Conservation (phyloP, 495 filamentous ascomycete species). For the Lasiosphaeria miniovina region DNA sequence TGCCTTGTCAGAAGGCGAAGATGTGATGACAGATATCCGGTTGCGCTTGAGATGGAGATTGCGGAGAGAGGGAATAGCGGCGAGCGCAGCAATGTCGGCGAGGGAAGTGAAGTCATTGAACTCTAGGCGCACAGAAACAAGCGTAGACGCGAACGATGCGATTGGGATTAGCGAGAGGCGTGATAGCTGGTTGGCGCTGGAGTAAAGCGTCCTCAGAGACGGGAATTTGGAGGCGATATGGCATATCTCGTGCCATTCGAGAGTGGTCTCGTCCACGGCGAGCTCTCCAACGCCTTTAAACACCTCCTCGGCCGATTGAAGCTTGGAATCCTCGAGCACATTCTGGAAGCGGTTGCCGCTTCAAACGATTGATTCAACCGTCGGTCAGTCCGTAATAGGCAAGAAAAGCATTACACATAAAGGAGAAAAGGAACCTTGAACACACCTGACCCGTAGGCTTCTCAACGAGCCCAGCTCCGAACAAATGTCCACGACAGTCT, state of each 20-base stretch:
- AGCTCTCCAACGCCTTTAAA: slow-evolving; percentile 65
- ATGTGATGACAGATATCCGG: slow-evolving; percentile 37
- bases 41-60: slow-evolving; percentile 60
- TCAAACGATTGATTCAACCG: slow-evolving; percentile 38
- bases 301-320: slow-evolving; percentile 30
- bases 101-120: slow-evolving; percentile 68
- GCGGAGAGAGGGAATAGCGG: slow-evolving; percentile 57
- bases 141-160: slow-evolving; percentile 42
- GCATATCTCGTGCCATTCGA: slow-evolving; percentile 69
- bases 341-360: slow-evolving; percentile 76
- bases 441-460: slow-evolving; percentile 69
- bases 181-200: slow-evolving; percentile 47
- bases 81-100: slow-evolving; percentile 54
- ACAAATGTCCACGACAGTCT: slow-evolving; percentile 67
- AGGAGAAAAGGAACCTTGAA: slow-evolving; percentile 15
- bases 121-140: slow-evolving; percentile 66
- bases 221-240: slow-evolving; percentile 53
- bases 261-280: slow-evolving; percentile 67
- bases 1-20: slow-evolving; percentile 16
- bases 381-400: too few species aligned
- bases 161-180: slow-evolving; percentile 38
- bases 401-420: slow-evolving; percentile 37
- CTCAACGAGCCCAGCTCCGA: slow-evolving; percentile 58
- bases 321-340: slow-evolving; percentile 32
- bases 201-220: slow-evolving; percentile 53